Evolutionary conservation across 2,329 filamentous ascomycete genomes (phyloP).

Genomic region (Tolypocladium tropicale): DNA sequence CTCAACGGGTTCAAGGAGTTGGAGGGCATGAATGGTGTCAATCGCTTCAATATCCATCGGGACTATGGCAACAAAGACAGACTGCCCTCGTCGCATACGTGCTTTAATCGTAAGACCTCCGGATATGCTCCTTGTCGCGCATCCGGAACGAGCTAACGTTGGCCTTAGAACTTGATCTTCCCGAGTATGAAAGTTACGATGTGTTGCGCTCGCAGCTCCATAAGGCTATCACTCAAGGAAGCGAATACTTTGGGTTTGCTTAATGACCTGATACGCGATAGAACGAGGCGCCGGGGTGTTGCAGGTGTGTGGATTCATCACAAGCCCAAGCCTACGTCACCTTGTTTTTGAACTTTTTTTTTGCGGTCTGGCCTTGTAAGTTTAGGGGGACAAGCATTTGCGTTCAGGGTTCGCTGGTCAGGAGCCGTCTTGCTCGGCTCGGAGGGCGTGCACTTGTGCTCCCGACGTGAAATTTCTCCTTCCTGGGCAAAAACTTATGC

Average conservation of each 20-base stretch:
- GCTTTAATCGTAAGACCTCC: constrained; percentile 81
- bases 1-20: constrained; percentile 98
- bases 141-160: background rate
- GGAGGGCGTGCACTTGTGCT: background rate
- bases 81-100: constrained; percentile 92
- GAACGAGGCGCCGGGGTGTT: constrained; percentile 4
- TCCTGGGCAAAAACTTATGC: background rate
- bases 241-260: constrained; percentile 96
- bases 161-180: constrained; percentile 81
- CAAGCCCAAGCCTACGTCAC: background rate
- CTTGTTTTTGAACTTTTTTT: background rate
- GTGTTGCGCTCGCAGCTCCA: constrained; percentile 75
- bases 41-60: constrained; percentile 96
- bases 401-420: background rate
- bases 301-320: background rate
- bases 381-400: background rate
- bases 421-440: background rate
- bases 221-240: constrained; percentile 95
- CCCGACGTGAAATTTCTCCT: background rate
- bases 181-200: constrained; percentile 97
- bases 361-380: background rate
- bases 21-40: constrained; percentile 98
- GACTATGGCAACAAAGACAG: constrained; percentile 96
- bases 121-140: background rate
- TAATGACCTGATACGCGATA: constrained; percentile 34